Conservation (phyloP, 257 asterid species). For the Cordia subcordata region DNA sequence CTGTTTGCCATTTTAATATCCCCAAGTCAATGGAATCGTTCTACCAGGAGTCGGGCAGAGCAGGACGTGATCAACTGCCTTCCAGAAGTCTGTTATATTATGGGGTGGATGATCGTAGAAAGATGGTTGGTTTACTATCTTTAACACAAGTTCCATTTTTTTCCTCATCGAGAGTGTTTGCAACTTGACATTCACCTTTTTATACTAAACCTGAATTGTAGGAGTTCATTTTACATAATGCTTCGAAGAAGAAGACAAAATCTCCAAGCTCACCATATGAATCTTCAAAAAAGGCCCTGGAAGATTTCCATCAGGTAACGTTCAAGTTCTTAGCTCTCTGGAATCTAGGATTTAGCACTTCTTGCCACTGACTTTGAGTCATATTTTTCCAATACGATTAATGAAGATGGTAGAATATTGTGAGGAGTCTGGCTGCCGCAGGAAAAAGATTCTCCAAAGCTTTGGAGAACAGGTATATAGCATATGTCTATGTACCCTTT, state of each 20-base stretch:
- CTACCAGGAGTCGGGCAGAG: constrained; percentile 99
- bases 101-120: constrained; percentile 81
- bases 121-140: constrained; percentile 50
- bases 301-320: constrained; percentile 58
- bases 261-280: constrained; percentile 53
- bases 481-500: constrained; percentile 8
- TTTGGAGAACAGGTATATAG: constrained; percentile 78
- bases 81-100: constrained; percentile 84
- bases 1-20: constrained; percentile 89
- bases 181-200: constrained; percentile 4
- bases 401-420: constrained; percentile 85
- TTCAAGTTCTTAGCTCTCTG: not conserved
- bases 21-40: constrained; percentile 97
- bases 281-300: constrained; percentile 62
- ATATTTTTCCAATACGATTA: constrained; percentile 15
- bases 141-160: not conserved
- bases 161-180: not conserved
- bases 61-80: constrained; percentile 97
- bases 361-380: constrained; percentile 17
- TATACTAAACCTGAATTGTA: constrained; percentile 26
- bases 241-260: constrained; percentile 51
- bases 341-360: not conserved
- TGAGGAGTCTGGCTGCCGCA: constrained; percentile 78
- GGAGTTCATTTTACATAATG: constrained; percentile 75
- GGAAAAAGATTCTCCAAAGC: constrained; percentile 85